Evolutionary conservation across 169 alveolate genomes (phyloP), one percentile per base, ranked within the genome.

Genomic region (Toxoplasma gondii): DNA sequence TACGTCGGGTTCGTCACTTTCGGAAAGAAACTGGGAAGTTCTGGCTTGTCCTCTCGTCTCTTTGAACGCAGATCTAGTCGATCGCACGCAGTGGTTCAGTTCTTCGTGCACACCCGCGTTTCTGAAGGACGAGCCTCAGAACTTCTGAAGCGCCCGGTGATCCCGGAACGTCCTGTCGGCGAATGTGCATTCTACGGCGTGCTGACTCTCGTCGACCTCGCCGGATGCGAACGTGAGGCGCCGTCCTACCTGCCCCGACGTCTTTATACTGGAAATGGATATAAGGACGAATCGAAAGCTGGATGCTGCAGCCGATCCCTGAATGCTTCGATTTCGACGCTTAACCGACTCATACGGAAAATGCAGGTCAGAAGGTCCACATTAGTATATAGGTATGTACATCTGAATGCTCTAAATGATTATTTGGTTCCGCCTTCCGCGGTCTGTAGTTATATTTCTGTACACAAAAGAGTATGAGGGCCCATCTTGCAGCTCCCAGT

Each of bases 1-100:
- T 12, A 49, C 58, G 58, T 49, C 58, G 12, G 22, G 58, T 49
- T 4, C 22, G 12, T 4, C 58, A 12, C 22, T 49, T 7, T 49
- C 12, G 12, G 58, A 12, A 12, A 49, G 12, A 49, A 49, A 49
- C 58, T 12, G 12, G 58, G 44, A 74, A 2, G 17, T 2, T 1
- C 43, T 31, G 17, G 84, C 44, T 36, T 16, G 39, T 74, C 31
- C 43, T 12, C n/a, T 74, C 7, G 12, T 31, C 43, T 19, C 27
- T 49, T n/a, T n/a, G 64, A 53, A 29, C 19, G 70, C 86, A 90
- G 94, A 43, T 91, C 94, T 12, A 74, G 91, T 44, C 45, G 91
- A 36, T 91, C 94, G 9, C 94, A 91, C 41, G 94, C 94, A 12
- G 34, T 91, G 7, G 94, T 91, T 27, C 94, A 91, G 91, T 41